Base-by-base conservation (phyloP, 257 asterid species). In the Scutellaria barbata region DNA sequence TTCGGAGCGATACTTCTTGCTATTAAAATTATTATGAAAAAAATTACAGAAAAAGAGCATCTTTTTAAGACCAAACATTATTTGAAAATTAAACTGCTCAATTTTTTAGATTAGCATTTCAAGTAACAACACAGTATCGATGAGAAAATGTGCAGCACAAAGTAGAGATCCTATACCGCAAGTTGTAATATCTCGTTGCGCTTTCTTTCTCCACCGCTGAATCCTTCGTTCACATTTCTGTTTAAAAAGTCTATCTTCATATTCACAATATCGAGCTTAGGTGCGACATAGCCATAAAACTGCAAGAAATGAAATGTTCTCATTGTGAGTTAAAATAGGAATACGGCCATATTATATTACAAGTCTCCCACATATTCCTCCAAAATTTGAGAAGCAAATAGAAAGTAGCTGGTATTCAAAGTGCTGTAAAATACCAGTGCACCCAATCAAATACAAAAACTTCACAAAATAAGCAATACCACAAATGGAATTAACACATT, bases 201-300 rank as follows among this genome's bases (percentile, higher is more conserved):
- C 84, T 95, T 95, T 86, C 78, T 92, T 86, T 95, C 99, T 77
- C 99, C 99, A 46, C 99, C 99, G 52, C 98, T 95, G 74, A 95
- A 95, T 75, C 98, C 98, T 88, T 90, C 97, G 79, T 95, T 95
- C 70, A 95, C 99, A 73, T 95, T 92, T 85, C 98, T 80, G 83
- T 95, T 90, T 77, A 95, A 79, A 72, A 89, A 85, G 64, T 95
- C 97, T 43, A 79, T 77, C 84, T 95, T 92, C 99, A 92, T 95
- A 76, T 92, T 89, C 79, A 92, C 92, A 13, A 86, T 76, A 77
- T 92, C 90, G 57, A 95, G 97, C 86, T 89, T 95, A 53, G 97
- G 94, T 11, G 84, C 87, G n/a, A 95, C 81, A 53, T 87, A 90
- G 61, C 91, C 92, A 68, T 81, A 95, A 79, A 95, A 95, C 99